Evolutionary conservation across 768 basidiomycete species (phyloP), one percentile per base, ranked within the genome.

Genomic region (Clathrus columnatus): DNA sequence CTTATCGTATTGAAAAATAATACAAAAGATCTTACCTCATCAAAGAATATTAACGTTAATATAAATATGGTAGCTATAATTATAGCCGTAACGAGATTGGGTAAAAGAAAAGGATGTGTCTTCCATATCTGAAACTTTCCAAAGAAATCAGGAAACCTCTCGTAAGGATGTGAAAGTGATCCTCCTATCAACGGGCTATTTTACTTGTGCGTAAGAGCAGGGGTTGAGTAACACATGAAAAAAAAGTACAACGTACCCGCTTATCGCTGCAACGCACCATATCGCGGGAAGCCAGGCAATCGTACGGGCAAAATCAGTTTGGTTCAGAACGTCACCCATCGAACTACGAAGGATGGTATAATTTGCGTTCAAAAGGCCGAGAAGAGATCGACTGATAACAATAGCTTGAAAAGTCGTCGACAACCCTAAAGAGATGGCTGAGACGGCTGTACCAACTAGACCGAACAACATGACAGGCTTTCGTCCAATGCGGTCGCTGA

Each of bases 101-200:
- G 78, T 46, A 87, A 72, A 66, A 87, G 84, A 67, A 90, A 90
- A 1, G 87, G 87, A 65, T 84, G 85, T 24, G 71, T 66, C 60
- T 72, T 76, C 75, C 85, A 79, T 61, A 90, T 84, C 3, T 62
- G 61, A 16, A 69, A 64, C 20, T 71, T 57, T 51, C 84, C 84
- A 54, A 90, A 90, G 2, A 76, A 49, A 16, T 63, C 60, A 0
- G 87, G 85, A 63, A 86, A 87, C 2, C 76, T 80, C 48, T 87
- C 83, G 51, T 75, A 74, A 2, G 87, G 87, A 24, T 73, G 77
- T 7, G 86, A 79, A 21, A 90, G 67, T 8, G 73, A 64, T 2
- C 87, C 87, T 44, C 87, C 87, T 21, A 89, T 69, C 23, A 84
- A 67, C 14, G 87, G 87, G 0, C 87, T 86, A 41, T 36, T 36